A percentile compares a stretch with the other conserved stretches of the same genome.
Conservation (phyloP, 352 stramenopile genomes). For the Phytophthora pinifolia region DNA sequence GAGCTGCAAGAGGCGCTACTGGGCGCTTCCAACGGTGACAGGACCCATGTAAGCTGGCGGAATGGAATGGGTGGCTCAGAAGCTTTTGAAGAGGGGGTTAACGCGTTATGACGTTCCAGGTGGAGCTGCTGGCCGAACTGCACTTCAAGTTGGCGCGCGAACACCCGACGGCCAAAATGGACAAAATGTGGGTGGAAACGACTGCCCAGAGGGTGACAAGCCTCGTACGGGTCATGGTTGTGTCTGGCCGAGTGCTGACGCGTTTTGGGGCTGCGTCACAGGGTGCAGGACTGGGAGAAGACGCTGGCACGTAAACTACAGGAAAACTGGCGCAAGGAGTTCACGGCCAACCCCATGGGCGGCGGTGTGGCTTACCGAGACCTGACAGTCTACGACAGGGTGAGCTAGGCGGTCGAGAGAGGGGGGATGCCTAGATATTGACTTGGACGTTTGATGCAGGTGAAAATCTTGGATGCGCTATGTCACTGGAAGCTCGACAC, state of each 20-base stretch:
- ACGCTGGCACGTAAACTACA: slow-evolving; percentile 67
- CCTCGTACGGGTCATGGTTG: slow-evolving; percentile 14
- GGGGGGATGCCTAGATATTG: neutral
- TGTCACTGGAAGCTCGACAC: slow-evolving; percentile 85
- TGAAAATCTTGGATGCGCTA: slow-evolving; percentile 76
- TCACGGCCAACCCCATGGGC: slow-evolving; percentile 65
- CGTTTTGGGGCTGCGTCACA: slow-evolving; percentile 23
- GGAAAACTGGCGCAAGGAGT: slow-evolving; percentile 78
- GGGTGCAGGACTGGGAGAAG: slow-evolving; percentile 85
- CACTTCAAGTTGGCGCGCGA: slow-evolving; percentile 82
- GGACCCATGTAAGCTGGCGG: slow-evolving; percentile 41
- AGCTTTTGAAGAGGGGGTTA: slow-evolving; percentile 4
- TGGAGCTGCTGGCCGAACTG: slow-evolving; percentile 72
- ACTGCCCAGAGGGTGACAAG: slow-evolving; percentile 1
- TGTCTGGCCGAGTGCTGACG: slow-evolving; percentile 12
- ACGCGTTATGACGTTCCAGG: slow-evolving; percentile 34
- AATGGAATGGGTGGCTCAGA: neutral
- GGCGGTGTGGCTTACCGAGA: slow-evolving; percentile 49
- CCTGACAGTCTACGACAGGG: slow-evolving; percentile 56
- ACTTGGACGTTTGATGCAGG: slow-evolving; percentile 29
- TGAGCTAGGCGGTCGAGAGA: slow-evolving; percentile 12
- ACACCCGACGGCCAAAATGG: slow-evolving; percentile 71
- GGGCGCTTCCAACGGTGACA: slow-evolving; percentile 41
- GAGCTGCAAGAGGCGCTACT: slow-evolving; percentile 68
- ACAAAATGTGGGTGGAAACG: slow-evolving; percentile 63